These are phyloP conservation scores for Pachyrhizus erosus DNA, from an alignment of 306 rosid genomes.

Conservation along the genomic window DNA sequence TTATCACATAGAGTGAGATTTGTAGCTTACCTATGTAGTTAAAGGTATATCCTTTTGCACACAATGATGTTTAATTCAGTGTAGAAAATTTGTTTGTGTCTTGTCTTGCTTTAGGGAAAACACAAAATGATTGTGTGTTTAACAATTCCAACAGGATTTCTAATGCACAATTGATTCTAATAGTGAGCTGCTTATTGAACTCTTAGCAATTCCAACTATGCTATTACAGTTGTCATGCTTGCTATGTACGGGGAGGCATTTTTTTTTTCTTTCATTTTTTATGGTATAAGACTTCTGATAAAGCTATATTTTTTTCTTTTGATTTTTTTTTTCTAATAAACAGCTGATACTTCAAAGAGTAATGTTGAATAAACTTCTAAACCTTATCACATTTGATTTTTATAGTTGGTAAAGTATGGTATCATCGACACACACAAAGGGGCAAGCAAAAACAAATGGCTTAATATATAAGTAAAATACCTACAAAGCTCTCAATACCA, in stretches of 20 bases:
- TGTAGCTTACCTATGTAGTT: background rate
- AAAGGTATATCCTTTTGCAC: background rate
- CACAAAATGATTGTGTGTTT: constrained; percentile 38
- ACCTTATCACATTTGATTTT: background rate
- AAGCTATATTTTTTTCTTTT: too few relatives aligned
- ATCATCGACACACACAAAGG: background rate
- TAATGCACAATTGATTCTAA: constrained; percentile 29
- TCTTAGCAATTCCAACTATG: constrained; percentile 1
- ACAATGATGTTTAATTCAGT: constrained; percentile 37
- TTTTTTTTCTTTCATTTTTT: background rate
- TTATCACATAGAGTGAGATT: background rate
- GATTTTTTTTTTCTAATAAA: too few relatives aligned
- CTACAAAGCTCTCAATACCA: too few relatives aligned
- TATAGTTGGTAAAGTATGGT: background rate
- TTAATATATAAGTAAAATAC: background rate
- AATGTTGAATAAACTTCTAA: background rate
- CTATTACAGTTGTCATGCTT: constrained; percentile 11
- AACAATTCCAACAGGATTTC: constrained; percentile 31
- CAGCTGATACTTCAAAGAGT: background rate
- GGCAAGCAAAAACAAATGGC: background rate
- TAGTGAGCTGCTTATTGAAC: background rate
- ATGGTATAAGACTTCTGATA: background rate
- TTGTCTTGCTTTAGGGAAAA: constrained; percentile 43
- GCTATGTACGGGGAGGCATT: too few relatives aligned
- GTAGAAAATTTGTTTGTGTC: background rate